Percentiles rank a stretch among this genome's conserved stretches.
Conservation (phyloP, 768 basidiomycete species). For the Exsudoporus frostii region DNA sequence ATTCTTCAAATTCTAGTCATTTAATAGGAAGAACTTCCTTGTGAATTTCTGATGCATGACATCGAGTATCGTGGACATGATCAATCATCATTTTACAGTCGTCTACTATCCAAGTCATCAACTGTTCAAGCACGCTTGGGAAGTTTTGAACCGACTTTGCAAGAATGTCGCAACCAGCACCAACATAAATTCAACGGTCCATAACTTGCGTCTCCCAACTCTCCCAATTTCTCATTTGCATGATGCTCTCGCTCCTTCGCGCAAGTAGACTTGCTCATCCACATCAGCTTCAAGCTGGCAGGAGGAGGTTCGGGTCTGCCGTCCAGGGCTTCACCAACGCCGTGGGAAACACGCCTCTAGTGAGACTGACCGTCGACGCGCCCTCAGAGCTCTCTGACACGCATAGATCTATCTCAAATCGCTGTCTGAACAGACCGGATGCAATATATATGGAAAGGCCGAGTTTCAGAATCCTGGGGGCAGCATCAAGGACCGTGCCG, state of each 20-base stretch:
- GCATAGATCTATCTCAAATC: conserved; percentile 75
- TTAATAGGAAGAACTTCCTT: conserved; percentile 24
- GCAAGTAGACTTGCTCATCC: conserved; percentile 25
- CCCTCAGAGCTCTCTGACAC: background rate
- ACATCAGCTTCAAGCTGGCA: background rate
- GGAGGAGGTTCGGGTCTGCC: conserved; percentile 39
- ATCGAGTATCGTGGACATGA: conserved; percentile 13
- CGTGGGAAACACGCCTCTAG: conserved; percentile 91
- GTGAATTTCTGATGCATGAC: conserved; percentile 22
- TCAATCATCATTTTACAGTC: conserved; percentile 15
- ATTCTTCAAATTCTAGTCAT: conserved; percentile 10
- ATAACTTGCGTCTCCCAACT: background rate
- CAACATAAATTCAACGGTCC: background rate
- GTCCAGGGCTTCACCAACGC: conserved; percentile 84
- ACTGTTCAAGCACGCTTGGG: no score
- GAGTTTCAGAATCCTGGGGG: conserved; percentile 99
- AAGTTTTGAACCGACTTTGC: background rate
- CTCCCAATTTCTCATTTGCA: conserved; percentile 1
- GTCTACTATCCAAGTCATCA: background rate
- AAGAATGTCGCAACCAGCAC: conserved; percentile 20
- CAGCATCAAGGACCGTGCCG: conserved; percentile 96
- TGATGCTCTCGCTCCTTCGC: conserved; percentile 33
- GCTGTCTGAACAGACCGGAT: conserved; percentile 80
- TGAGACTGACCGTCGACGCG: conserved; percentile 34
- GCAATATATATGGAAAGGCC: conserved; percentile 88